Evolutionary conservation across 352 stramenopile genomes (phyloP), one percentile per base, ranked within the genome.

Genomic region (Globisporangium parvum): DNA sequence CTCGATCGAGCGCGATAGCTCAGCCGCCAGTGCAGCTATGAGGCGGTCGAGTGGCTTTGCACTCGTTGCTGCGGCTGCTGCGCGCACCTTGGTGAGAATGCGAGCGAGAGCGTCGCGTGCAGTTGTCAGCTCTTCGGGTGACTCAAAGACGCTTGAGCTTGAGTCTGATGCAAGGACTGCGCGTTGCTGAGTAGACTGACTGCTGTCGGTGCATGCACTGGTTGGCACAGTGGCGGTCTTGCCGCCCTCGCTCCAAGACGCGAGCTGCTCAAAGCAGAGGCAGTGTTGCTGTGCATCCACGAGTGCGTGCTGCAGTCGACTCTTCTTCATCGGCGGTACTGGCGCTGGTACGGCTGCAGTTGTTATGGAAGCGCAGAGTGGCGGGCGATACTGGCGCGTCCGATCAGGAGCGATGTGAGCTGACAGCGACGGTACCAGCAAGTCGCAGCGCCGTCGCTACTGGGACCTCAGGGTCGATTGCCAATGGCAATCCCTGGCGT

Each of bases 221-320:
- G 14, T 23, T 31, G 26, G 26, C 6, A 31, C 26, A 21, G 26
- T 23, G 31, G 18, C 18, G 23, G 11, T 24, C 41, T 47, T 20
- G 41, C 26, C 20, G 41, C 20, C 20, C 4, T 45, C 18, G 39
- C 42, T 23, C 26, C 12, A 11, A 21, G 28, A 28, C 24, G 8
- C 21, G 20, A 33, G 18, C 41, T 17, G 9, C 18, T 8, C 2
- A 11, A 17, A 18, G 39, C 17, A 21, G 33, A 0, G 33, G 18
- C 20, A 39, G 2, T 52, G 51, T 35, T 44, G 33, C 10, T 64
- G 51, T 9, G 65, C 55, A 6, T 66, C 53, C 1, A 11, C 45
- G 21, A 72, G 53, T 5, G 57, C 62, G 26, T 61, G 53, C 14
- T 64, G 65, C 18, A 72, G 62, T 1, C 65, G 57, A 20, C 24